phyloP scores from a whole-genome alignment of 164 flowering plant genomes.

The Euptelea pleiosperma region DNA sequence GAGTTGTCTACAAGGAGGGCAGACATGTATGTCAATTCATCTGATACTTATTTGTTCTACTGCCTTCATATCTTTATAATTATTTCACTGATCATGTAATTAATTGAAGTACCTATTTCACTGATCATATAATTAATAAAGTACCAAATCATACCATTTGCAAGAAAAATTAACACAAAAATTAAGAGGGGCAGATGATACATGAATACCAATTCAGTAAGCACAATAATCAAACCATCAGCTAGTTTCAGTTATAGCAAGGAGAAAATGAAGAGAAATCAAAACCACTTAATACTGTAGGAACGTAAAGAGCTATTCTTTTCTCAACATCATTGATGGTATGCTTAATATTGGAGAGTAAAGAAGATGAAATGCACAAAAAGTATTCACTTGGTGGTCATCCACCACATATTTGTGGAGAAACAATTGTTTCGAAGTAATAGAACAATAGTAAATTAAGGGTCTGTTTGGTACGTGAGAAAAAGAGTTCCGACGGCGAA shows the following conservation, averaged over 20 bases:
- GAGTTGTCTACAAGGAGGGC: conserved; percentile 74
- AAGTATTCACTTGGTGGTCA: too few relatives aligned
- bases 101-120: too few relatives aligned
- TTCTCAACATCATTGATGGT: neutral
- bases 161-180: too few relatives aligned
- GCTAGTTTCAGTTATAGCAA: neutral
- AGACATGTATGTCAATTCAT: conserved; percentile 47
- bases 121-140: too few relatives aligned
- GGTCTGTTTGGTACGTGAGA: too few relatives aligned
- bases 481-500: too few relatives aligned
- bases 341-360: conserved; percentile 1
- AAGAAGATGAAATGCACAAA: neutral
- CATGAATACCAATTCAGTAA: neutral
- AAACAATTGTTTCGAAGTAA: too few relatives aligned
- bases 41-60: neutral
- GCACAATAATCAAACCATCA: neutral
- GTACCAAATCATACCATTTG: too few relatives aligned
- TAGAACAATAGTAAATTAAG: too few relatives aligned
- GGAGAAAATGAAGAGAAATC: neutral
- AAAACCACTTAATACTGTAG: neutral
- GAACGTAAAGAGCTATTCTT: neutral
- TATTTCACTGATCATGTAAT: too few relatives aligned
- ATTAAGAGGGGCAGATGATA: too few relatives aligned
- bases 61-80: neutral
- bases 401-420: too few relatives aligned